Percentiles rank a stretch among this genome's conserved stretches.
Conservation (phyloP, 768 basidiomycete species). For the Serpula lacrymans region DNA sequence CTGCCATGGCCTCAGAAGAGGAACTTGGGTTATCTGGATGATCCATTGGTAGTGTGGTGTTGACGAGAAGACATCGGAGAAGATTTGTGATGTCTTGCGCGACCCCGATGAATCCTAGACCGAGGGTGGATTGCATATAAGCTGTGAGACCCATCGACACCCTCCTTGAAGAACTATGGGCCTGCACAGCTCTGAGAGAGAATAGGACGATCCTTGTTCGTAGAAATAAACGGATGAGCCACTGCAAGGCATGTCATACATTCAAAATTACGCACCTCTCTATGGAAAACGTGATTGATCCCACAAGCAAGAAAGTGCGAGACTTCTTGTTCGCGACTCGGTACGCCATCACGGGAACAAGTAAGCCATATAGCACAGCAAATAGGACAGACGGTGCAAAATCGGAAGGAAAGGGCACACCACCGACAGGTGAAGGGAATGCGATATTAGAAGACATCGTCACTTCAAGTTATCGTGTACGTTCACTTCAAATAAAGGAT, state of each 20-base stretch:
- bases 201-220: constrained; percentile 15
- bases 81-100: constrained; percentile 33
- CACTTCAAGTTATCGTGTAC: too few species aligned
- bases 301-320: constrained; percentile 32
- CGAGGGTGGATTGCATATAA: constrained; percentile 17
- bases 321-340: constrained; percentile 34
- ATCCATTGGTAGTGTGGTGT: constrained; percentile 33
- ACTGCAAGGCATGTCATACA: neutral
- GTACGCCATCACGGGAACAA: constrained; percentile 34
- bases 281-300: constrained; percentile 29
- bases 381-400: constrained; percentile 43
- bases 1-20: constrained; percentile 13
- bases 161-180: constrained; percentile 12
- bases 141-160: constrained; percentile 8
- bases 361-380: constrained; percentile 33
- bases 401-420: constrained; percentile 35
- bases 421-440: constrained; percentile 46
- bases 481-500: too few species aligned
- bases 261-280: too few species aligned
- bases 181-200: constrained; percentile 16
- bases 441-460: constrained; percentile 6
- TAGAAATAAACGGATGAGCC: neutral
- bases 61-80: constrained; percentile 36
- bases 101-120: constrained; percentile 29
- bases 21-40: constrained; percentile 19